These are phyloP conservation scores for Thoreauomyces humboldtii DNA, from an alignment of 192 early-diverging fungal genomes.

Conservation along the genomic window DNA sequence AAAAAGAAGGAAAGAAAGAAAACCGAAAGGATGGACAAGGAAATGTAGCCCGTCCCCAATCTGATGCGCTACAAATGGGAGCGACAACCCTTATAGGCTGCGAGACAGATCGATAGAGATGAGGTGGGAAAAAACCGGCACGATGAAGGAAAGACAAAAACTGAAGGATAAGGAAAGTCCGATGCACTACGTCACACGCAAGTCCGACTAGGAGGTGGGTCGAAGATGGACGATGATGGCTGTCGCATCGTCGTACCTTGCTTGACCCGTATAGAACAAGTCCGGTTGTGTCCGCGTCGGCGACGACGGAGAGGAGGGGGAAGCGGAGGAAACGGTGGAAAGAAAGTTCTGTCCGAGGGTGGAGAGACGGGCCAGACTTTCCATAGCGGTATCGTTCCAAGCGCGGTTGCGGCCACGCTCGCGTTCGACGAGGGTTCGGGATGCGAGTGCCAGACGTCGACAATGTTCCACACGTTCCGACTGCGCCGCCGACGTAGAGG, in stretches of 20 bases:
- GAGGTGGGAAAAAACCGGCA: no score
- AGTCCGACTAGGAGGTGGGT: no score
- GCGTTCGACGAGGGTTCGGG: conserved; percentile 18
- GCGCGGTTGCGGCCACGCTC: background rate
- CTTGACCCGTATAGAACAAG: conserved; percentile 34
- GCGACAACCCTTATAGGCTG: no score
- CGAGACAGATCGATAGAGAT: no score
- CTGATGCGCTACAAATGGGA: no score
- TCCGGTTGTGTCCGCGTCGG: background rate
- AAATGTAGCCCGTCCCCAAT: no score
- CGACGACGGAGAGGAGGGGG: background rate
- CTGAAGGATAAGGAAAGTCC: no score
- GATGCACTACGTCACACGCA: no score
- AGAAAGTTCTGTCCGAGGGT: background rate
- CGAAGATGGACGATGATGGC: conserved; percentile 39
- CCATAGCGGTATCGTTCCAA: conserved; percentile 6
- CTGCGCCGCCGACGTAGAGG: no score
- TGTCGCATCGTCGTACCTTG: conserved; percentile 50
- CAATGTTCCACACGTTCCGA: background rate
- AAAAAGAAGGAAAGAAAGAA: no score
- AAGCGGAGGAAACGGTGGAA: background rate
- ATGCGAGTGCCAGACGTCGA: conserved; percentile 14
- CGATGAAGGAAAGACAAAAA: no score
- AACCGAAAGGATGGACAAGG: no score
- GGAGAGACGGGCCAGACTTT: background rate